Base-by-base conservation (phyloP, 2,329 filamentous ascomycete genomes). In the Botryotinia narcissicola region DNA sequence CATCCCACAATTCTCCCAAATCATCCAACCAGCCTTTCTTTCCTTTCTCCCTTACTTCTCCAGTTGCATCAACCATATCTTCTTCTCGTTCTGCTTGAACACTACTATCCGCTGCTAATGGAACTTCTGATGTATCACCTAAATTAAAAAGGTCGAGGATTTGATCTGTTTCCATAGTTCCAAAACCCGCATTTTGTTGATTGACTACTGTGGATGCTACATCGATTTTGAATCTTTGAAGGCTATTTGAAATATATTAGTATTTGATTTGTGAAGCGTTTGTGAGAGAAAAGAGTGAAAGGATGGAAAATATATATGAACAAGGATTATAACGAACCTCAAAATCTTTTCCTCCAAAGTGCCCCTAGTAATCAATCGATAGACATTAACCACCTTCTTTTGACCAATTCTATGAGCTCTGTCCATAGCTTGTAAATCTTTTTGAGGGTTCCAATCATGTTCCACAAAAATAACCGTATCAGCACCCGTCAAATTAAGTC, bases 371-470 rank as follows among this genome's bases (percentile, higher is more conserved):
- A 99, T 96, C 77, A 99, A 87, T 37, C 96, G 94, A 83, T 99
- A 99, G 25, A 99, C 96, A 80, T 99, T 99, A 78, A 99, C 96
- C 54, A 98, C 96, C 88, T 98, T 99, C 90, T 99, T 99, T 85
- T 99, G 96, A 2, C 96, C 96, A 79, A 99, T 98, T 78, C 96
- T 91, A 86, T 99, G 96, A 14, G 96, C 96, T 74, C 96, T 94
- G 81, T 99, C 96, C 96, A 99, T 99, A 77, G 96, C 96, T 81
- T 99, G 96, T 78, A 99, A 89, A 83, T 99, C 96, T 83, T 97
- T 97, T 82, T 99, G 96, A 46, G 96, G 96, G 81, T 99, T 99
- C 96, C 96, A 99, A 83, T 99, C 96, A 83, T 99, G 97, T 83
- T 99, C 96, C 44, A 99, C 97, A 80, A 99, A 99, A 78, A 99